Evolutionary conservation across 2,329 filamentous ascomycete genomes (phyloP), one percentile per base, ranked within the genome.

Genomic region (Ciborinia camelliae): DNA sequence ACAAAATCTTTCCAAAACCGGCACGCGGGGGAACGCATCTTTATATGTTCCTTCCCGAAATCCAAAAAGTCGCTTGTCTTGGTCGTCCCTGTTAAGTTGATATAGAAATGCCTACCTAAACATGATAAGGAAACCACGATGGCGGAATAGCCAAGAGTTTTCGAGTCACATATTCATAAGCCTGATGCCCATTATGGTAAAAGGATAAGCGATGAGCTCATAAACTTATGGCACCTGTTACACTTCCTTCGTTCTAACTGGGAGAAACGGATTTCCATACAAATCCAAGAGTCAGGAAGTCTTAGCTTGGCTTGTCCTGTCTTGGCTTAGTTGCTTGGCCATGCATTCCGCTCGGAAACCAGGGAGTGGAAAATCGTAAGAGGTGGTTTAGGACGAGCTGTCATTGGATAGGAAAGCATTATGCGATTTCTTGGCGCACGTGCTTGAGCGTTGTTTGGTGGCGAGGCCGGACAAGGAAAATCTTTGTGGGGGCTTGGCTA

Each of bases 31-130:
- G 32, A 58, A 45, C 39, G 18, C 39, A 58, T 18, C 20, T 39
- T 58, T 58, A 58, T 58, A 58, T 58, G 35, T 47, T 23, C 28
- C 39, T 57, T 45, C 39, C 54, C 12, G 20, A 45, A 58, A 45
- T 5, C 3, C 37, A 26, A 28, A 43, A 57, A 9, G 28, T 43
- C 37, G 15, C 30, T 50, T 9, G 23, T 28, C 47, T 50, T 28
- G 26, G 14, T 57, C 53, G 41, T 57, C 14, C 37, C 51, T 28
- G 3, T 9, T 26, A 15, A 30, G n/a, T 30, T 4, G 10, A 20
- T 28, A 32, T 58, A n/a, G n/a, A n/a, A n/a, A 10, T n/a, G 35
- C 20, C 9, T 58, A 6, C 14, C 28, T 43, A 30, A 15, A 35
- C n/a, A 20, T 32, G 15, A 14, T 9, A 3, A 45, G 28, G 28